A percentile compares a stretch with the other conserved stretches of the same genome.
Evolutionary conservation across 306 rosid genomes (phyloP).

Genomic region (Sicyos baderoa): DNA sequence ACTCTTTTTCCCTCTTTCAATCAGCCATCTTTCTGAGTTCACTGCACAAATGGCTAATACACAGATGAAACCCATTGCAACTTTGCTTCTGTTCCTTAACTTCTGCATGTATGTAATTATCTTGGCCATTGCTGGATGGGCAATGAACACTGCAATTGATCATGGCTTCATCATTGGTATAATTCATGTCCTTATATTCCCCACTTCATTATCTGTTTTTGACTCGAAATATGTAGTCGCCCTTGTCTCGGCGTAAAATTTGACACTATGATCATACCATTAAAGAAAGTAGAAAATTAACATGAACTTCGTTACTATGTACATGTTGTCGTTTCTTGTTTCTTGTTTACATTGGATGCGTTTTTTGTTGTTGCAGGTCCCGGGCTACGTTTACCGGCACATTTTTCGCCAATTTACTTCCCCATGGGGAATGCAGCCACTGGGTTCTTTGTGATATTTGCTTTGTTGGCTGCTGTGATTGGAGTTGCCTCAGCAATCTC

Average conservation of each 20-base stretch:
- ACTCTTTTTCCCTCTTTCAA: conserved; percentile 4
- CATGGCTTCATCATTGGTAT: conserved; percentile 76
- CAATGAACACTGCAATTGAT: conserved; percentile 79
- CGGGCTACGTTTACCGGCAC: conserved; percentile 60
- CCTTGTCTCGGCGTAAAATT: background rate
- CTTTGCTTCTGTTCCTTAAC: conserved; percentile 64
- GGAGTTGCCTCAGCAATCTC: conserved; percentile 64
- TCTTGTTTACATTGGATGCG: background rate
- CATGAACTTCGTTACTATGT: background rate
- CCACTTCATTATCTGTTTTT: background rate
- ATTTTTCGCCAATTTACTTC: conserved; percentile 82
- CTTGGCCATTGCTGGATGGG: conserved; percentile 90
- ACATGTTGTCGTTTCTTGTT: background rate
- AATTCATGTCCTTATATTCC: background rate
- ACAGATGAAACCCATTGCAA: conserved; percentile 55
- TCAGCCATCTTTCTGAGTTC: background rate
- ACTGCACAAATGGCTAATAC: conserved; percentile 42
- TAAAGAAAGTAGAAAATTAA: background rate
- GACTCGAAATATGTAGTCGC: background rate
- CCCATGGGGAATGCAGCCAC: conserved; percentile 98
- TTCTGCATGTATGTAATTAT: conserved; percentile 85
- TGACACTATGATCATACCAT: background rate
- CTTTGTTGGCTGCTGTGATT: conserved; percentile 76
- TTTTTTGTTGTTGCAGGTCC: conserved; percentile 43
- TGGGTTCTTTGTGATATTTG: conserved; percentile 82